These are phyloP conservation scores for Nicotiana sylvestris DNA, from an alignment of 257 asterid genomes.

Conservation along the genomic window DNA sequence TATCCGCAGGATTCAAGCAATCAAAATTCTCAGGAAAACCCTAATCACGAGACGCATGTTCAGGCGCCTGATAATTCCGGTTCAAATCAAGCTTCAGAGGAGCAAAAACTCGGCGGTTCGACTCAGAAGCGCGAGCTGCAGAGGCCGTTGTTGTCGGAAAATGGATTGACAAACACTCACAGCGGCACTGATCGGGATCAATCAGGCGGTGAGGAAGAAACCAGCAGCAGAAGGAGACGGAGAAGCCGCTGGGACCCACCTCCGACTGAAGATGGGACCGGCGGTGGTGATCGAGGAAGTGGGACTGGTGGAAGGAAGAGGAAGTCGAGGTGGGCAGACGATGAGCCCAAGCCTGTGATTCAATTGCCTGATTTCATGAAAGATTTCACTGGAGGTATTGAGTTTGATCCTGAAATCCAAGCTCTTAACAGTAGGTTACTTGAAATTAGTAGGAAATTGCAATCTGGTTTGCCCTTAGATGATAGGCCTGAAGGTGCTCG, in stretches of 20 bases:
- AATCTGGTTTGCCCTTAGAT: slow-evolving; percentile 78
- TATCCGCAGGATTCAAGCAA: background rate
- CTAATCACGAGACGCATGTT: background rate
- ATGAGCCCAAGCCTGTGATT: slow-evolving; percentile 70
- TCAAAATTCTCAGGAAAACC: background rate
- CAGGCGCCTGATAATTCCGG: slow-evolving; percentile 4
- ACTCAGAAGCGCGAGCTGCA: slow-evolving; percentile 31
- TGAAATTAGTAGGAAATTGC: slow-evolving; percentile 86
- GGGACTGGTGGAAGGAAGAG: slow-evolving; percentile 74
- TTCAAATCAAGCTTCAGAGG: slow-evolving; percentile 15
- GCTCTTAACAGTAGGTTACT: slow-evolving; percentile 73
- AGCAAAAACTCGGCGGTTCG: slow-evolving; percentile 21
- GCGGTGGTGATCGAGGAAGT: slow-evolving; percentile 29
- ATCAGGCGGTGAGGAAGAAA: slow-evolving; percentile 93
- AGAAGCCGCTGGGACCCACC: slow-evolving; percentile 92
- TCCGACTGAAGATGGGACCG: slow-evolving; percentile 49
- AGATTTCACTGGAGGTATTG: slow-evolving; percentile 81
- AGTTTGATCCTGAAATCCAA: slow-evolving; percentile 86
- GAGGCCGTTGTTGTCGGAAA: slow-evolving; percentile 57
- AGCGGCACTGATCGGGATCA: slow-evolving; percentile 75
- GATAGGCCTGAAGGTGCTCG: slow-evolving; percentile 90
- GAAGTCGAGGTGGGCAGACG: slow-evolving; percentile 95
- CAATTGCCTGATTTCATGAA: slow-evolving; percentile 86
- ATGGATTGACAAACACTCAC: slow-evolving; percentile 54
- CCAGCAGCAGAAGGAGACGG: slow-evolving; percentile 63